Percentiles rank a stretch among this genome's conserved stretches.
Evolutionary conservation across 805 yeast species (phyloP).

Genomic region (Candida sphagnicola): DNA sequence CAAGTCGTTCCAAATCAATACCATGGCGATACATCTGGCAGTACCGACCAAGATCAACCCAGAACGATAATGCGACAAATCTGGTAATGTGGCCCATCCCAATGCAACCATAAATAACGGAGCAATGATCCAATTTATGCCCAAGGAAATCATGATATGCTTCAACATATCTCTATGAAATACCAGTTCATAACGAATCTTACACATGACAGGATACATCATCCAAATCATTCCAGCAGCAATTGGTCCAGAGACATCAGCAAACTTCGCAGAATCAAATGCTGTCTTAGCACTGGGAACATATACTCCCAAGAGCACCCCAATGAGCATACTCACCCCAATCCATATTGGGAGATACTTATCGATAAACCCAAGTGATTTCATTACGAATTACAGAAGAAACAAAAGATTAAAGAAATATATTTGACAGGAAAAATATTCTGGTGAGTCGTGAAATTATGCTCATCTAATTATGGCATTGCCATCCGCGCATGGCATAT

Average conservation of each 20-base stretch:
- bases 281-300: slow-evolving; percentile 32
- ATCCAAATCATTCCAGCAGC: slow-evolving; percentile 49
- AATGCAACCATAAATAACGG: slow-evolving; percentile 56
- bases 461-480: no score
- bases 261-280: slow-evolving; percentile 30
- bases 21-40: slow-evolving; percentile 64
- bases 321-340: slow-evolving; percentile 33
- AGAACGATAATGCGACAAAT: slow-evolving; percentile 43
- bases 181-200: slow-evolving; percentile 46
- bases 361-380: slow-evolving; percentile 16
- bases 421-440: no score
- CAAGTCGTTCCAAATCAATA: slow-evolving; percentile 52
- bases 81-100: slow-evolving; percentile 49
- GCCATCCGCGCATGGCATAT: no score
- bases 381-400: no score
- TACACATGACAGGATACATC: slow-evolving; percentile 57
- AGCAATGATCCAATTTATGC: slow-evolving; percentile 53
- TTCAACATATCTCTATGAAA: slow-evolving; percentile 10
- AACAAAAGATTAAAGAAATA: no score
- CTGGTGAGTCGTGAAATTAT: no score
- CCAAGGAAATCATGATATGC: slow-evolving; percentile 35
- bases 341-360: slow-evolving; percentile 33
- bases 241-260: slow-evolving; percentile 42
- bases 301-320: slow-evolving; percentile 39
- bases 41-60: slow-evolving; percentile 59